Percentiles rank a stretch among this genome's conserved stretches.
Conservation (phyloP, 352 stramenopile genomes). For the Phytophthora colocasiae region DNA sequence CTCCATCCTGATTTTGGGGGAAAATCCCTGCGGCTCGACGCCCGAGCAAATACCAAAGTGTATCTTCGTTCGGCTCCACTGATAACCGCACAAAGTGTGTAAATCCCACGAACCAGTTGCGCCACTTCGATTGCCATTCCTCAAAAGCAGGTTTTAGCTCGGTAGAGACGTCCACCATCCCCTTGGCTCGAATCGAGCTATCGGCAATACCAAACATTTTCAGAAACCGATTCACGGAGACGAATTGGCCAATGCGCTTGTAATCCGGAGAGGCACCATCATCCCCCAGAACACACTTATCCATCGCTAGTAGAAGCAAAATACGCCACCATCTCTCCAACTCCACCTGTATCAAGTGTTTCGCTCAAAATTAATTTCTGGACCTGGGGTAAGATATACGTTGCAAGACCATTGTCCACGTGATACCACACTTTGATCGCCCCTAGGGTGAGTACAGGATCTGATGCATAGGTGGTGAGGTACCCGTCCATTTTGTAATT, state of each 20-base stretch:
- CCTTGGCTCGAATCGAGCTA: too few relatives aligned
- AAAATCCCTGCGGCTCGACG: slow-evolving; percentile 2
- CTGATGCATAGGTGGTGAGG: slow-evolving; percentile 22
- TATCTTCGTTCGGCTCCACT: background rate
- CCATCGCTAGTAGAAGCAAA: slow-evolving; percentile 37
- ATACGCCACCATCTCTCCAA: slow-evolving; percentile 32
- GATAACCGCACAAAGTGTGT: slow-evolving; percentile 1
- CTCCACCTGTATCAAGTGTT: slow-evolving; percentile 25
- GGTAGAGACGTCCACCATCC: too few relatives aligned
- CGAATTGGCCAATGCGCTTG: too few relatives aligned
- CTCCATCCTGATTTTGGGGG: background rate
- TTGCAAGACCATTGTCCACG: slow-evolving; percentile 1
- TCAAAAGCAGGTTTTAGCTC: background rate
- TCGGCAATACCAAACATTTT: too few relatives aligned
- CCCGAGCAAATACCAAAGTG: slow-evolving; percentile 6
- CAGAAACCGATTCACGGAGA: too few relatives aligned
- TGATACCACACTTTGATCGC: slow-evolving; percentile 29
- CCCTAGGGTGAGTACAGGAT: slow-evolving; percentile 18
- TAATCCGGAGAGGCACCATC: background rate
- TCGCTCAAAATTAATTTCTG: slow-evolving; percentile 27
- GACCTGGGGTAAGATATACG: slow-evolving; percentile 27
- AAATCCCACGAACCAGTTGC: background rate
- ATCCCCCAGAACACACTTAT: slow-evolving; percentile 11
- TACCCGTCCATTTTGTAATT: slow-evolving; percentile 22
- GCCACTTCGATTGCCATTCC: background rate